Evolutionary conservation across 768 basidiomycete species (phyloP), one percentile per base, ranked within the genome.

Genomic region (Hortiboletus campestris): DNA sequence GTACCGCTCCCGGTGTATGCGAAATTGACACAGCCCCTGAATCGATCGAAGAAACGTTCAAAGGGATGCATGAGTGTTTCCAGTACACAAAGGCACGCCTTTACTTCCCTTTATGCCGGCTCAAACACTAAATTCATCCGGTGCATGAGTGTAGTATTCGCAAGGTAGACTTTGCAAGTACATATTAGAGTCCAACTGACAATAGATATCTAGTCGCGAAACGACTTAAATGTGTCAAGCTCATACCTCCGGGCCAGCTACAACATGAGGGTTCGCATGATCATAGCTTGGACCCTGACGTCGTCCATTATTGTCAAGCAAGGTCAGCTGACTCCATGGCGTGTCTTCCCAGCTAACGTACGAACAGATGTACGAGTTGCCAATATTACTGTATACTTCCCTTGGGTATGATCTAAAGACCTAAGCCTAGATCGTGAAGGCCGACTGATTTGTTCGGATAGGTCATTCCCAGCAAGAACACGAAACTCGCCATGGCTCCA

Each of bases 401-500:
- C 0, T 66, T 78, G 53, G 81, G 84, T 84, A 63, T 39, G 67
- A 16, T 42, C 14, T 22, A 4, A 22, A 0, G 9, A 2, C 19
- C 7, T 25, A 2, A 9, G 8, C 16, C 11, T 11, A 6, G 12
- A 28, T 42, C 8, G 2, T 13, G 2, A 25, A 42, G 17, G 4
- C 10, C 51, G 22, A 65, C 22, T 41, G 13, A 2, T 20, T 31
- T 43, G 25, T 51, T 51, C 10, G 9, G 51, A 47, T 40, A 85
- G 84, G 79, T 0, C 84, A 86, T 55, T 55, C 80, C 0, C 79
- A 85, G 53, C 73, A 77, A 53, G 80, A 83, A 44, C 85, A 86
- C 43, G 80, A 82, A 51, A 86, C 84, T 0, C 69, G 75, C 22
- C 84, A 86, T 53, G 85, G 84, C 13, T 83, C 80, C 10, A 84